Evolutionary conservation across 73 alveolate genomes (phyloP).

Genomic region (Stentor coeruleus): DNA sequence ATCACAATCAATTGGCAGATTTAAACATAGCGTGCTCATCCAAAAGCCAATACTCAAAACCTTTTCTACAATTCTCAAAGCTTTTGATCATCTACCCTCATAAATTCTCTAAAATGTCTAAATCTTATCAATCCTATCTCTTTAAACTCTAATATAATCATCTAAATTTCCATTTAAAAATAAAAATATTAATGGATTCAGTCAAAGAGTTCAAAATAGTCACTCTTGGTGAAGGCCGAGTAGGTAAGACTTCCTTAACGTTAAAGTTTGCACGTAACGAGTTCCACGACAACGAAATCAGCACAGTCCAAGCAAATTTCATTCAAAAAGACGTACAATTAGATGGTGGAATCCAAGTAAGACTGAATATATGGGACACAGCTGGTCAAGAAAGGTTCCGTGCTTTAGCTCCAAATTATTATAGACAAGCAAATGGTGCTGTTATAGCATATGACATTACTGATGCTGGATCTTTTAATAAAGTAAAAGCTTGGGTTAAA

Average conservation of each 20-base stretch:
- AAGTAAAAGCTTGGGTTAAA: slow-evolving; percentile 26
- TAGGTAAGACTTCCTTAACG: slow-evolving; percentile 83
- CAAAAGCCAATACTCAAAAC: too few species aligned
- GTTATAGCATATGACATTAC: slow-evolving; percentile 81
- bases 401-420: slow-evolving; percentile 82
- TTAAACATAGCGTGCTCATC: not conserved
- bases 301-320: slow-evolving; percentile 75
- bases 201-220: slow-evolving; percentile 40
- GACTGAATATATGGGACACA: slow-evolving; percentile 88
- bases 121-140: too few species aligned
- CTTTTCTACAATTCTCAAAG: too few species aligned
- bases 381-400: slow-evolving; percentile 92
- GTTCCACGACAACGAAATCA: slow-evolving; percentile 67
- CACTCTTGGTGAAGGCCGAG: slow-evolving; percentile 80
- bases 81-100: too few species aligned
- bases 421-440: slow-evolving; percentile 91
- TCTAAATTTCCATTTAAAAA: too few species aligned
- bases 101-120: too few species aligned
- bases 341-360: slow-evolving; percentile 68
- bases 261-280: slow-evolving; percentile 59
- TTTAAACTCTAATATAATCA: too few species aligned
- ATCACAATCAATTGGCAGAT: not conserved
- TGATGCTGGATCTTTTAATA: slow-evolving; percentile 60
- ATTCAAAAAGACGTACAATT: slow-evolving; percentile 59
- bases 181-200: not conserved